phyloP scores from a whole-genome alignment of 305 asterid genomes.

The Andrographis paniculata region DNA sequence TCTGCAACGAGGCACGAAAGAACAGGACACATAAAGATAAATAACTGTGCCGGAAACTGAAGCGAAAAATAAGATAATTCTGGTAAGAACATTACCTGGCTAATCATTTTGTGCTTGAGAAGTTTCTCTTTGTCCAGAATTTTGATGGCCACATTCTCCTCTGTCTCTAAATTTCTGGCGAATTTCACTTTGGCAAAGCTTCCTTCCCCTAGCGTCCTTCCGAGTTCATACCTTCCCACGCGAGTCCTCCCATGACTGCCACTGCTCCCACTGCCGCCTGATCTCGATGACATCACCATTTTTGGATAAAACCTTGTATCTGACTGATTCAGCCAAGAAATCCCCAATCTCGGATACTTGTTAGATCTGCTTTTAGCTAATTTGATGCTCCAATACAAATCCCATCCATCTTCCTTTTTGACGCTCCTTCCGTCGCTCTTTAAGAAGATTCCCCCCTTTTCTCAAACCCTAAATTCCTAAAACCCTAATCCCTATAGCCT shows the following conservation, averaged over 20 bases:
- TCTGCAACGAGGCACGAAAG: conserved; percentile 39
- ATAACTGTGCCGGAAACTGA: not conserved
- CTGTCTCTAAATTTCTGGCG: conserved; percentile 80
- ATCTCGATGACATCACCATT: conserved; percentile 45
- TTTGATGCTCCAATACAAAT: conserved; percentile 31
- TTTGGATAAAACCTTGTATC: conserved; percentile 14
- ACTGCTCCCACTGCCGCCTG: conserved; percentile 31
- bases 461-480: conserved; percentile 13
- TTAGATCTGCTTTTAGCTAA: not conserved
- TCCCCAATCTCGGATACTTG: not conserved
- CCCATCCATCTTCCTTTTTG: conserved; percentile 31
- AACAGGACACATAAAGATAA: not conserved
- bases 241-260: conserved; percentile 49
- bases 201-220: conserved; percentile 93
- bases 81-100: conserved; percentile 44
- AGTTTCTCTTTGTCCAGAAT: conserved; percentile 89
- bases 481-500: conserved; percentile 37
- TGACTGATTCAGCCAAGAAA: conserved; percentile 17
- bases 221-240: conserved; percentile 88
- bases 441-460: not conserved
- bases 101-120: conserved; percentile 92
- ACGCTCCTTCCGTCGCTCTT: conserved; percentile 1
- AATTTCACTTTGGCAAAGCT: conserved; percentile 91
- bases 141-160: conserved; percentile 88
- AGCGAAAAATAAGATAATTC: not conserved